These are phyloP conservation scores for Pichia sp. DNA, from an alignment of 1,139 yeast genomes.

Conservation along the genomic window DNA sequence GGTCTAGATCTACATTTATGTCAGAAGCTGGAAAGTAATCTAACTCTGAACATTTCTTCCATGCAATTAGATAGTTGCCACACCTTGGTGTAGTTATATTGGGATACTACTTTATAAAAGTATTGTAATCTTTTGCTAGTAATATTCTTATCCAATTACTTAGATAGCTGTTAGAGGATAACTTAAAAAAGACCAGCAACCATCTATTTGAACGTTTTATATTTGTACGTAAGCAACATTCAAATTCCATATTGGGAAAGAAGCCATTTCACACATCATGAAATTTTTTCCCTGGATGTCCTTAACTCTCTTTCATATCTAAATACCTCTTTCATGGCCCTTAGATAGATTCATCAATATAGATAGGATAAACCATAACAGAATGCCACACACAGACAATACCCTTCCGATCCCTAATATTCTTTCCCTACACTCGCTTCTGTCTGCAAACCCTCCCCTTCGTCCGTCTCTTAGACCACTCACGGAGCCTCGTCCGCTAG, in stretches of 20 bases:
- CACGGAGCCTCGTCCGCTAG: slow-evolving; percentile 31
- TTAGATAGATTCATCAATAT: no score
- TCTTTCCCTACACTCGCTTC: slow-evolving; percentile 14
- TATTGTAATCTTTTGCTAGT: no score
- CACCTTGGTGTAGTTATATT: background rate
- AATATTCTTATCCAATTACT: no score
- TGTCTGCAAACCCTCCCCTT: slow-evolving; percentile 15
- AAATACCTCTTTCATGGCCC: background rate
- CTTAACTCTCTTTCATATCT: background rate
- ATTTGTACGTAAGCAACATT: background rate
- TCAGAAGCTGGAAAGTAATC: background rate
- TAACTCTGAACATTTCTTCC: no score
- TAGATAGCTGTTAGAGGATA: no score
- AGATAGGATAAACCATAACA: background rate
- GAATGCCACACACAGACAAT: slow-evolving; percentile 15
- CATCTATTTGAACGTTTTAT: no score
- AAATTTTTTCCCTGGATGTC: slow-evolving; percentile 1
- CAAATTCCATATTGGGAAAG: slow-evolving; percentile 3
- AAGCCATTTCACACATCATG: slow-evolving; percentile 3
- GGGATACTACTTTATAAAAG: background rate
- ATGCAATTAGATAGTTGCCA: no score
- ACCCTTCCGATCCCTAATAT: slow-evolving; percentile 18
- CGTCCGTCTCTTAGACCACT: slow-evolving; percentile 19
- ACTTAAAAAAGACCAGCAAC: no score
- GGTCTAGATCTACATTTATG: background rate